Conservation (phyloP, 2,329 filamentous ascomycete species). For the Calycina herbarum region DNA sequence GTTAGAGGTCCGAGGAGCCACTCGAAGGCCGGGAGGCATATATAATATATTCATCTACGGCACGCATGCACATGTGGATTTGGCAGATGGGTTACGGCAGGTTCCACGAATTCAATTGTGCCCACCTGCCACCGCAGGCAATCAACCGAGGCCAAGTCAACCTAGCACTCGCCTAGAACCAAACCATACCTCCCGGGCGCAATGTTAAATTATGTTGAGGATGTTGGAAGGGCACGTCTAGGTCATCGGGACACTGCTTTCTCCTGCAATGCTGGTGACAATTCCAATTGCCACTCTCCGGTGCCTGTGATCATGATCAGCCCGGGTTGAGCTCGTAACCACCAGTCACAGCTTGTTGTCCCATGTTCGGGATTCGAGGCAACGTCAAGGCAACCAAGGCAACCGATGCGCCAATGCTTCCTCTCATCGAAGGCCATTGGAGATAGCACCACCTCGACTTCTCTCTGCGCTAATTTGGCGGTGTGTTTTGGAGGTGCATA, state of each 20-base stretch:
- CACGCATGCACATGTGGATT: background rate
- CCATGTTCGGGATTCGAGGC: background rate
- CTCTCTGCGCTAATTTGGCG: background rate
- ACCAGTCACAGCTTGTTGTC: background rate
- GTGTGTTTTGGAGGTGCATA: background rate
- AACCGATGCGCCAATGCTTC: background rate
- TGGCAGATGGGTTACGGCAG: background rate
- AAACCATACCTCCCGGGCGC: background rate
- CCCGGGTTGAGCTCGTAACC: background rate
- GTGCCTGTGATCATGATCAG: background rate
- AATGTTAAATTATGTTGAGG: background rate
- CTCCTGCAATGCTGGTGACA: background rate
- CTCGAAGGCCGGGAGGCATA: background rate
- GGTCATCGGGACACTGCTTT: background rate
- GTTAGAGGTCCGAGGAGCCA: background rate
- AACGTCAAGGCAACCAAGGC: background rate
- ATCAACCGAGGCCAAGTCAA: background rate
- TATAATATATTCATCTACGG: background rate
- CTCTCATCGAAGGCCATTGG: background rate
- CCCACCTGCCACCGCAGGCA: background rate
- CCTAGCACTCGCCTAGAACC: background rate
- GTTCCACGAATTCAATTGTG: background rate
- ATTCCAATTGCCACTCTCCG: background rate
- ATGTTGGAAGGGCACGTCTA: background rate
- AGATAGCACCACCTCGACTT: conserved; percentile 1